Base-by-base conservation (phyloP, 352 stramenopile genomes). In the Phytophthora macrochlamydospora region DNA sequence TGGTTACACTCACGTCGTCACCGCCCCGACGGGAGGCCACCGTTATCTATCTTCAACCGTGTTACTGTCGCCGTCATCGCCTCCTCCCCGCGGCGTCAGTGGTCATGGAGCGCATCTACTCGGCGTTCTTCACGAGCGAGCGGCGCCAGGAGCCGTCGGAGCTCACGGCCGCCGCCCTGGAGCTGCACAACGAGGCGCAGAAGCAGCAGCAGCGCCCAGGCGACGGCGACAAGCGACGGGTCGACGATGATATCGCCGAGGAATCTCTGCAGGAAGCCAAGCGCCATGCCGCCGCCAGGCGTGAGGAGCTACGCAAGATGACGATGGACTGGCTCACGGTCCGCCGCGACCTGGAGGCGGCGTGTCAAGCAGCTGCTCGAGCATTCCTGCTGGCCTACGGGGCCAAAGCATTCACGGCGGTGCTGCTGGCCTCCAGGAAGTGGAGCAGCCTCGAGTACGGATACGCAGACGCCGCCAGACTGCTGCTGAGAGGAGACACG, bases 91-190 rank as follows among this genome's bases (percentile, higher is more conserved):
- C 40, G 11, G 24, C 35, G 1, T 32, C 45, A 30, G 45, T 24
- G 18, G 18, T 14, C 24, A 95, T 95, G 86, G 86, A 95, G 71
- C 88, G 88, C 37, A 82, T 95, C 51, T 95, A 95, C 70, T 95
- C 88, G 59, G 88, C 88, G 45, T 92, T 95, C 57, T 95, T 95
- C 67, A 85, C 77, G 35, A 62, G 57, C 49, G 80, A 89, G 49
- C 74, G 75, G 7, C 71, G 79, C 32, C 62, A 65, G 11, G 62
- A 77, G 65, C 70, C 67, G 24, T 56, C 44, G 28, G 64, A 78
- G 60, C 75, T 94, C 46, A 94, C 86, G 30, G 81, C 82, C 6
- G 79, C 75, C 42, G 77, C 76, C 35, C 68, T 94, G 28, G 83
- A 86, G 58, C 74, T 83, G 44, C 86, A 94, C 65, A 87, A 94